Percentiles rank a stretch among this genome's conserved stretches.
Evolutionary conservation across 805 yeast genomes (phyloP).

Genomic region (Debaryomyces maramus): DNA sequence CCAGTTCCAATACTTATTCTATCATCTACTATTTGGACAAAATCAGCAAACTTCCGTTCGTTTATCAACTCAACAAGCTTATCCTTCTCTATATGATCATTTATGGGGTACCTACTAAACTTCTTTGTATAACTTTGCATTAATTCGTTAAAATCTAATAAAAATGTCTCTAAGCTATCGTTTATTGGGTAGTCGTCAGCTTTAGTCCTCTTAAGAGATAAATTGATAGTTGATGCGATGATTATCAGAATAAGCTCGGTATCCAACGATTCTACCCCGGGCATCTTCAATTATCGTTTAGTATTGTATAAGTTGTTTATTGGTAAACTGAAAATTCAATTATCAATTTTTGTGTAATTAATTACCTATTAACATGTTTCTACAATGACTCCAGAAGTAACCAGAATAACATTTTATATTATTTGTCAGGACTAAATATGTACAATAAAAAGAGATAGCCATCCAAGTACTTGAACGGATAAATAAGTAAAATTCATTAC

Average conservation of each 20-base stretch:
- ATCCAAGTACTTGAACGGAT: background rate
- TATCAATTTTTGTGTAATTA: slow-evolving; percentile 1
- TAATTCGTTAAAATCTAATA: slow-evolving; percentile 10
- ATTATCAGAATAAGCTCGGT: slow-evolving; percentile 12
- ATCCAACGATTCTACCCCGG: background rate
- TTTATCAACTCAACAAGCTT: slow-evolving; percentile 12
- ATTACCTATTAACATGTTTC: too few species aligned
- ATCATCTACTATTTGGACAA: slow-evolving; percentile 20
- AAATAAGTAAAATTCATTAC: slow-evolving; percentile 5
- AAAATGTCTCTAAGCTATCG: slow-evolving; percentile 9
- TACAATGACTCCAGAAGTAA: background rate
- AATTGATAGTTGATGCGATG: slow-evolving; percentile 17
- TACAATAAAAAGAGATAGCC: slow-evolving; percentile 6
- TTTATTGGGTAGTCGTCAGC: slow-evolving; percentile 8
- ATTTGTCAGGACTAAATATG: slow-evolving; percentile 4
- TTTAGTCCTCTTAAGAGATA: slow-evolving; percentile 6
- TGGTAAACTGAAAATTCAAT: too few species aligned
- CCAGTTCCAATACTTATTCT: slow-evolving; percentile 21
- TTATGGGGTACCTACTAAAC: slow-evolving; percentile 8
- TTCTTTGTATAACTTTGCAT: slow-evolving; percentile 8
- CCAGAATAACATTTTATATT: background rate
- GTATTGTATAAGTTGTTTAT: too few species aligned
- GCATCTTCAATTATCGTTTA: too few species aligned
- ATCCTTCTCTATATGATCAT: slow-evolving; percentile 7
- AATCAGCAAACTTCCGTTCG: slow-evolving; percentile 16